phyloP scores from a whole-genome alignment of 1,139 yeast genomes.

The Citeromyces siamensis region DNA sequence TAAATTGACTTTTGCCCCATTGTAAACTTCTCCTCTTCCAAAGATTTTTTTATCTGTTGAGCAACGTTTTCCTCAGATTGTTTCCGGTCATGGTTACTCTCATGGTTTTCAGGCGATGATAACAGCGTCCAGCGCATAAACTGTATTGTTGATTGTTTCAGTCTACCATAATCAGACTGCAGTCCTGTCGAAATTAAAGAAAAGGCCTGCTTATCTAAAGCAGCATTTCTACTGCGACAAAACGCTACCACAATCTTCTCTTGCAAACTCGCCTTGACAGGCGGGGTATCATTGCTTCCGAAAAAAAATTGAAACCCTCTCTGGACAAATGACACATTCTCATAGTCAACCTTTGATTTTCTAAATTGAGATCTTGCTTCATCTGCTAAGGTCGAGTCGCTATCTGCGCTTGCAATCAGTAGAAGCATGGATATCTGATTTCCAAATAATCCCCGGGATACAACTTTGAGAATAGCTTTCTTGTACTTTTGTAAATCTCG shows the following conservation, averaged over 20 bases:
- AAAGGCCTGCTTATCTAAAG: slow-evolving; percentile 24
- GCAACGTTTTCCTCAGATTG: slow-evolving; percentile 33
- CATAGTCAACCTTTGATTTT: slow-evolving; percentile 39
- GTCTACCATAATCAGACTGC: slow-evolving; percentile 31
- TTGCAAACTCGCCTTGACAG: slow-evolving; percentile 43
- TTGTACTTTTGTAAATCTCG: slow-evolving; percentile 37
- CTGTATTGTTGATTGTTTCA: slow-evolving; percentile 39
- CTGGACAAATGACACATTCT: slow-evolving; percentile 29
- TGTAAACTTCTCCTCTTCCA: slow-evolving; percentile 19
- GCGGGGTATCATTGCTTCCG: slow-evolving; percentile 35
- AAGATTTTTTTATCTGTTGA: slow-evolving; percentile 30
- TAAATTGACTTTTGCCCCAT: slow-evolving; percentile 43
- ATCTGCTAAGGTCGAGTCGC: slow-evolving; percentile 38
- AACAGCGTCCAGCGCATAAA: slow-evolving; percentile 27
- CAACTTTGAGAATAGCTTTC: slow-evolving; percentile 25
- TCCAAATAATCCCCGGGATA: slow-evolving; percentile 28
- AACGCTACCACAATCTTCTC: slow-evolving; percentile 43
- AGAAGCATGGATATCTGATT: slow-evolving; percentile 28
- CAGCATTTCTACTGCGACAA: slow-evolving; percentile 38
- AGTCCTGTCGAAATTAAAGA: slow-evolving; percentile 43
- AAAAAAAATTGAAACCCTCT: slow-evolving; percentile 30
- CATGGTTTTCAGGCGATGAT: slow-evolving; percentile 14
- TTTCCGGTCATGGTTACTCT: slow-evolving; percentile 13
- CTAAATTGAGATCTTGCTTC: slow-evolving; percentile 37
- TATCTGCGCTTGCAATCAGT: slow-evolving; percentile 55